These are phyloP conservation scores for Chrysochromulina parva DNA, from an alignment of 78 protist genomes.

Conservation along the genomic window DNA sequence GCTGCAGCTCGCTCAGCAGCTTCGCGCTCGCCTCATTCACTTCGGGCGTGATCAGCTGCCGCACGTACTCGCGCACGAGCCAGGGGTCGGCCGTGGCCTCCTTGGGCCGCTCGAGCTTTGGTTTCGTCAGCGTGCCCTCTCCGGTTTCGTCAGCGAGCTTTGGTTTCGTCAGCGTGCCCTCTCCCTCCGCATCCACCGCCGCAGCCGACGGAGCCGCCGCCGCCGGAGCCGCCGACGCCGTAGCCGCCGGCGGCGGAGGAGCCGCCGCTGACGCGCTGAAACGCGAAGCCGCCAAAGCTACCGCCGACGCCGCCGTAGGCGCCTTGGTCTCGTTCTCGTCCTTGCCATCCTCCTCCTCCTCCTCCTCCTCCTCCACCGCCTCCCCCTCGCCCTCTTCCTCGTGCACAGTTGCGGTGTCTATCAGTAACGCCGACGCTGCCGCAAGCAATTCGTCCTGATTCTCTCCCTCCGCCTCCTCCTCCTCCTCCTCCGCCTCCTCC, in stretches of 20 bases:
- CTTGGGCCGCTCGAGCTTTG: background rate
- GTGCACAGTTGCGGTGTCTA: no score
- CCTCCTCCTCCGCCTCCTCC: no score
- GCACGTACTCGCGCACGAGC: conserved; percentile 8
- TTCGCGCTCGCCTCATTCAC: background rate
- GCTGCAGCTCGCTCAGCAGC: background rate
- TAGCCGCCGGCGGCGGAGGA: background rate
- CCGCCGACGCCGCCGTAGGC: background rate
- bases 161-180: background rate
- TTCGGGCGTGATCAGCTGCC: background rate
- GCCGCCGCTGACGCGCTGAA: background rate
- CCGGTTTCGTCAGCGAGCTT: no score
- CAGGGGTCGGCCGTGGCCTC: background rate
- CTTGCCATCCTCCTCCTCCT: no score
- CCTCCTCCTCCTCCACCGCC: no score
- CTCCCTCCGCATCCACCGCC: background rate
- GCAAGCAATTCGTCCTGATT: no score
- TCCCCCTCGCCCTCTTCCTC: no score
- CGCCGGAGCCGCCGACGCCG: background rate
- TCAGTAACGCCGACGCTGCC: no score
- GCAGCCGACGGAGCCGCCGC: background rate
- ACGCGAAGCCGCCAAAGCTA: background rate
- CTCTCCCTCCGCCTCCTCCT: no score
- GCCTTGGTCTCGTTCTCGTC: no score
- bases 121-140: background rate